Evolutionary conservation across 805 yeast genomes (phyloP).

Genomic region (Saccharomycopsis sp.): DNA sequence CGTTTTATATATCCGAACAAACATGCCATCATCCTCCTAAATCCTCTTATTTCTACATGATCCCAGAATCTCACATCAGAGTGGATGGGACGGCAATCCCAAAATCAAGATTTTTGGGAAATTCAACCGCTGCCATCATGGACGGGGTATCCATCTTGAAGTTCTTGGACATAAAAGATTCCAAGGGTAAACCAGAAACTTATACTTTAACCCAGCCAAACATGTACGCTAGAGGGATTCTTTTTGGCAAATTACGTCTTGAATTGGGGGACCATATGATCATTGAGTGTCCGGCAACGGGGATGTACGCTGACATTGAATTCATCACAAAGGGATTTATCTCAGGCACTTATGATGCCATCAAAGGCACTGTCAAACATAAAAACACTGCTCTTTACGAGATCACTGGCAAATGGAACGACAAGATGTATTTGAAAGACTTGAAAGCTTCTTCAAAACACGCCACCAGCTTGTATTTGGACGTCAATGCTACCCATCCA

Average conservation of each 20-base stretch:
- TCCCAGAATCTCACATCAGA: slow-evolving; percentile 72
- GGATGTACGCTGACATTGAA: slow-evolving; percentile 70
- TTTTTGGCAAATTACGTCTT: slow-evolving; percentile 81
- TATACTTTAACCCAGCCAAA: slow-evolving; percentile 92
- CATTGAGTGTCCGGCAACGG: slow-evolving; percentile 53
- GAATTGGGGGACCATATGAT: slow-evolving; percentile 90
- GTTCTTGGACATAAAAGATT: slow-evolving; percentile 48
- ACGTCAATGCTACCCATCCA: slow-evolving; percentile 47
- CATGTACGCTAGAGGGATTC: slow-evolving; percentile 86
- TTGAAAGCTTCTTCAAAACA: slow-evolving; percentile 37
- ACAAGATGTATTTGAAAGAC: slow-evolving; percentile 59
- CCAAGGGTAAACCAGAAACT: slow-evolving; percentile 41
- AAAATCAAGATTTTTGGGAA: slow-evolving; percentile 81
- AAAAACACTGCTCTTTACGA: slow-evolving; percentile 51
- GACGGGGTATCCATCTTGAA: slow-evolving; percentile 75
- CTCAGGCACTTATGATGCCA: slow-evolving; percentile 84
- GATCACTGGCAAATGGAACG: slow-evolving; percentile 91
- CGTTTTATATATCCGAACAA: slow-evolving; percentile 86
- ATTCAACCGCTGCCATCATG: slow-evolving; percentile 96
- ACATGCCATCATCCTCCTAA: slow-evolving; percentile 99
- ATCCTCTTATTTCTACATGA: slow-evolving; percentile 81
- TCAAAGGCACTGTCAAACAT: slow-evolving; percentile 63
- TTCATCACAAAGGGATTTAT: slow-evolving; percentile 94
- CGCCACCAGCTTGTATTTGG: slow-evolving; percentile 45
- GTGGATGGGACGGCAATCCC: slow-evolving; percentile 89